Conservation (phyloP, 768 basidiomycete genomes). For the Dioszegia aurantiaca region DNA sequence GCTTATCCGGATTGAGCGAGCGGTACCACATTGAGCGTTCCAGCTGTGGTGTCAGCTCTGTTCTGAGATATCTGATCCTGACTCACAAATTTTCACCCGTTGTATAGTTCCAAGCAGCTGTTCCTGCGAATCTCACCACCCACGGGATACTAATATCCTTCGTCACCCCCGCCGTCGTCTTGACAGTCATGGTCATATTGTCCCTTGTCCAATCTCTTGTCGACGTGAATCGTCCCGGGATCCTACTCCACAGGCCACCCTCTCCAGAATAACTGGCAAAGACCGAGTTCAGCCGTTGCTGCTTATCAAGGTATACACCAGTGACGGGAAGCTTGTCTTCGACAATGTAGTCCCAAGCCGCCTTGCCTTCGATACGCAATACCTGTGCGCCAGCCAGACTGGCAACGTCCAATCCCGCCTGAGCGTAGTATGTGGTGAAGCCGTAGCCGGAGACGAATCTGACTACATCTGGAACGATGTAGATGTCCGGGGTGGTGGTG, state of each 20-base stretch:
- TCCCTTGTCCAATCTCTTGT: slow-evolving; percentile 14
- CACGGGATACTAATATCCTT: slow-evolving; percentile 15
- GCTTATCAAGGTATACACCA: slow-evolving; percentile 21
- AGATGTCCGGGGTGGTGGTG: slow-evolving; percentile 6
- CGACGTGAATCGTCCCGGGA: slow-evolving; percentile 18
- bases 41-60: neutral
- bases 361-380: slow-evolving; percentile 15
- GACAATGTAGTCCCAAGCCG: slow-evolving; percentile 17
- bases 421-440: slow-evolving; percentile 2
- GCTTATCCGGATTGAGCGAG: neutral
- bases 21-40: slow-evolving; percentile 7
- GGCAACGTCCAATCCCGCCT: slow-evolving; percentile 5
- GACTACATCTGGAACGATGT: slow-evolving; percentile 22
- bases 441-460: neutral
- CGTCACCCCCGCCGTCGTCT: slow-evolving; percentile 4
- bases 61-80: neutral
- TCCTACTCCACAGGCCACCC: slow-evolving; percentile 12
- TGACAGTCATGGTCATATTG: slow-evolving; percentile 18
- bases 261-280: slow-evolving; percentile 18
- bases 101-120: slow-evolving; percentile 9
- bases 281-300: slow-evolving; percentile 23
- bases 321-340: slow-evolving; percentile 4
- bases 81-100: slow-evolving; percentile 23
- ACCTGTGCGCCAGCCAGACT: slow-evolving; percentile 19
- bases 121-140: neutral